phyloP scores from a whole-genome alignment of 192 early-diverging fungal genomes.

The Coemansia sp. region DNA sequence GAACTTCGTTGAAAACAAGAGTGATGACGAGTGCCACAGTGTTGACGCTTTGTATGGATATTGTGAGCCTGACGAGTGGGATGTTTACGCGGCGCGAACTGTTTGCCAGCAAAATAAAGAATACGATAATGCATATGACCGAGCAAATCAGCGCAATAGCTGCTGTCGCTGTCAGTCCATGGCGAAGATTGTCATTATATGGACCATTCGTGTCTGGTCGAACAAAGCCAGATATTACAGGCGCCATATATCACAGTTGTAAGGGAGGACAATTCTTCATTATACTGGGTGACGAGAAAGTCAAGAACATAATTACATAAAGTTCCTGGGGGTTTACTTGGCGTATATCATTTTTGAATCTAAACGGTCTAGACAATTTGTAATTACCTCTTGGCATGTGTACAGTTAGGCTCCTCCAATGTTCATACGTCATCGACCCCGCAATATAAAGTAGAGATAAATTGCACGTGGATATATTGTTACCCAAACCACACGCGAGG shows the following conservation, averaged over 20 bases:
- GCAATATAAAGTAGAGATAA: too few species aligned
- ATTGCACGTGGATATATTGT: too few species aligned
- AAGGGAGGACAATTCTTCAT: neutral
- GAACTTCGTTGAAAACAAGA: constrained; percentile 22
- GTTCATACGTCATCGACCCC: too few species aligned
- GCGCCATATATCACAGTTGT: neutral
- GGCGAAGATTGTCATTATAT: neutral
- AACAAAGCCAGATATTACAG: neutral
- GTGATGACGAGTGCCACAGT: constrained; percentile 36
- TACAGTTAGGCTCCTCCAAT: too few species aligned
- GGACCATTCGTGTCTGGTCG: neutral
- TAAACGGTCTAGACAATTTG: too few species aligned
- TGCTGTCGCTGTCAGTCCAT: constrained; percentile 14
- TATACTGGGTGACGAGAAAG: neutral
- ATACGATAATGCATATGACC: constrained; percentile 20
- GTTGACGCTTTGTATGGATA: constrained; percentile 44
- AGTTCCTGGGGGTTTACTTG: too few species aligned
- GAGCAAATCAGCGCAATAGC: constrained; percentile 33
- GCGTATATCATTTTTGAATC: too few species aligned
- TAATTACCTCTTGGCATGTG: too few species aligned
- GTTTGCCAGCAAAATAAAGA: constrained; percentile 33
- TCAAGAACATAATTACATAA: neutral
- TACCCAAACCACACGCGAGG: too few species aligned
- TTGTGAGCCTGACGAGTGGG: constrained; percentile 43
- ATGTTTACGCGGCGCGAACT: constrained; percentile 42